Conservation (phyloP, 352 stramenopile genomes). For the Thalassiosira oceanica region DNA sequence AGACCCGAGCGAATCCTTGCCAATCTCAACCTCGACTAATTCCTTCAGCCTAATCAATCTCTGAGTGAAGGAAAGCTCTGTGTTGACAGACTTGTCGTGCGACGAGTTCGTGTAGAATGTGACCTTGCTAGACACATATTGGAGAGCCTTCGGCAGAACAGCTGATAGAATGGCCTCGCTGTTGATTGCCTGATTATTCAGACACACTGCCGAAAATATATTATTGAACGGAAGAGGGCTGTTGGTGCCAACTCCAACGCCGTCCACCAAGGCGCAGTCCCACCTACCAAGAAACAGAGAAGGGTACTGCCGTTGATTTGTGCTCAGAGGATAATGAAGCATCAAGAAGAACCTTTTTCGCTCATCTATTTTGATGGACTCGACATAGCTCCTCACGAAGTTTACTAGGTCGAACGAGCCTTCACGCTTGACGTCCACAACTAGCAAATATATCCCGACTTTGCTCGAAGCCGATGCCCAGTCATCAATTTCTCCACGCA, state of each 20-base stretch:
- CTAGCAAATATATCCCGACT: constrained; percentile 28
- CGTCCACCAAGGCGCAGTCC: constrained; percentile 49
- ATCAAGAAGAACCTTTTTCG: constrained; percentile 47
- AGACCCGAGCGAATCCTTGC: constrained; percentile 7
- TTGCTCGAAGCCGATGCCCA: constrained; percentile 18
- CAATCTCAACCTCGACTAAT: constrained; percentile 13
- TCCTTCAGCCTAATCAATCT: constrained; percentile 21
- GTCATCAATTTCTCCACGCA: constrained; percentile 24
- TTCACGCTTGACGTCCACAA: constrained; percentile 43
- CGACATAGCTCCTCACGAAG: constrained; percentile 44
- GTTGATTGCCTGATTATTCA: constrained; percentile 6
- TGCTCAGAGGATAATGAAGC: constrained; percentile 44
- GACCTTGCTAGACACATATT: constrained; percentile 38
- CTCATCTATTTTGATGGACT: constrained; percentile 21
- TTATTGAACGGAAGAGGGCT: constrained; percentile 18
- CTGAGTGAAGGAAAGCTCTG: constrained; percentile 20
- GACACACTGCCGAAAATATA: constrained; percentile 31
- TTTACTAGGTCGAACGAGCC: constrained; percentile 43
- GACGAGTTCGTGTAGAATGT: constrained; percentile 32
- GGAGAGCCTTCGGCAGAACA: constrained; percentile 34
- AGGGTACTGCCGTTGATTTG: constrained; percentile 33
- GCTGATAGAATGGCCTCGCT: constrained; percentile 9
- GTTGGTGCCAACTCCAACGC: constrained; percentile 24
- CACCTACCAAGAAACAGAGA: constrained; percentile 53
- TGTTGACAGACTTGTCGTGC: constrained; percentile 26